A percentile compares a stretch with the other conserved stretches of the same genome.
Evolutionary conservation across 805 yeast genomes (phyloP).

Genomic region (Nakazawaea ishiwadae): DNA sequence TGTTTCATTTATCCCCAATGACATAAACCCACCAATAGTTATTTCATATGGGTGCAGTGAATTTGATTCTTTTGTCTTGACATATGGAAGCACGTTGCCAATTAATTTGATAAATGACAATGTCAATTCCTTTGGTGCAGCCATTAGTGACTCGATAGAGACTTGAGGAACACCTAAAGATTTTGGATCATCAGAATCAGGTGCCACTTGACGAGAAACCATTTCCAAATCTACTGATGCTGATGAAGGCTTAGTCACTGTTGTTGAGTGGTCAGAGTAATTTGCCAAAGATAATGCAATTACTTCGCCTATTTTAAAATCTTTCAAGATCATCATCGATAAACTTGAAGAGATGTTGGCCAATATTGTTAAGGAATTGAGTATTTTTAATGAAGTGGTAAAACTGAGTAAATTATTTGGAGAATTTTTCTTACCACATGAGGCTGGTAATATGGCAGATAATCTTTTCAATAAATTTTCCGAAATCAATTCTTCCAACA

Average conservation of each 20-base stretch:
- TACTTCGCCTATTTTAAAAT: conserved; percentile 42
- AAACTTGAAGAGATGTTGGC: conserved; percentile 38
- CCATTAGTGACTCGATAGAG: conserved; percentile 68
- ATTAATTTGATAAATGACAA: conserved; percentile 50
- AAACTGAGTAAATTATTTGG: conserved; percentile 25
- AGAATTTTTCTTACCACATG: conserved; percentile 19
- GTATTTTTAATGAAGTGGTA: conserved; percentile 34
- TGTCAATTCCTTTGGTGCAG: conserved; percentile 65
- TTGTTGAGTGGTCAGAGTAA: conserved; percentile 32
- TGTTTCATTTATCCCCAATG: conserved; percentile 22
- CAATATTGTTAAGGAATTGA: conserved; percentile 41
- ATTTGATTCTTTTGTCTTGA: conserved; percentile 10
- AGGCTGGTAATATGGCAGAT: conserved; percentile 21
- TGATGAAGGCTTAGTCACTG: too few relatives aligned
- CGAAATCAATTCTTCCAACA: conserved; percentile 40
- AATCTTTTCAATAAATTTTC: conserved; percentile 30
- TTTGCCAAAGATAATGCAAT: conserved; percentile 46
- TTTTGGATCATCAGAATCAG: not conserved
- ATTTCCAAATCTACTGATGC: conserved; percentile 13
- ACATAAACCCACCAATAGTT: conserved; percentile 26
- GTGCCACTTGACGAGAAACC: conserved; percentile 1
- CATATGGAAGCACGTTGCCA: conserved; percentile 52
- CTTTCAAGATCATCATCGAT: conserved; percentile 40
- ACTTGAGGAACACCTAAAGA: conserved; percentile 17
- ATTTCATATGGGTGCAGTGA: conserved; percentile 1